Conservation (phyloP, 2,329 filamentous ascomycete genomes). For the Aspergillus pseudonomiae region DNA sequence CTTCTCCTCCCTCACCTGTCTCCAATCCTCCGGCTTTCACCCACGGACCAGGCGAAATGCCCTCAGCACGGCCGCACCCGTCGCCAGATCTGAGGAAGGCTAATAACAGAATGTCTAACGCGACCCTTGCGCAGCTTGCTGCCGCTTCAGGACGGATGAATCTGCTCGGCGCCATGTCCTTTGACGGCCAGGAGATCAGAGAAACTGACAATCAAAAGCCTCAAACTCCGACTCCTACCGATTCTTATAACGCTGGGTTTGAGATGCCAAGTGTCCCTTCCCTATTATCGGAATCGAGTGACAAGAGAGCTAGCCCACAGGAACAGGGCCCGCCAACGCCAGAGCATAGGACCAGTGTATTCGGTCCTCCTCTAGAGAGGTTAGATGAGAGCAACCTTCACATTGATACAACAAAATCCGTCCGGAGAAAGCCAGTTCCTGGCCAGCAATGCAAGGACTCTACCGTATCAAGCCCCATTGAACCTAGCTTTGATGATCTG, state of each 20-base stretch:
- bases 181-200: constrained; percentile 42
- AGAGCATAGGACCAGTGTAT: constrained; percentile 17
- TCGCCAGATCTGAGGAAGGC: constrained; percentile 77
- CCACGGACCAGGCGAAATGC: constrained; percentile 72
- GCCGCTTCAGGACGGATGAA: constrained; percentile 64
- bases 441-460: constrained; percentile 30
- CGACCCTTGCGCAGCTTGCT: constrained; percentile 78
- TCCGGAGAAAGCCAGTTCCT: constrained; percentile 58
- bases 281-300: constrained; percentile 6
- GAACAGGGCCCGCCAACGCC: constrained; percentile 25
- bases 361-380: constrained; percentile 12
- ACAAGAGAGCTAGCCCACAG: constrained; percentile 28
- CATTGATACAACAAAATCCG: constrained; percentile 48
- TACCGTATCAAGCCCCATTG: constrained; percentile 26
- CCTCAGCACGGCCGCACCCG: constrained; percentile 70
- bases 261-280: constrained; percentile 7
- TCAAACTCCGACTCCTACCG: constrained; percentile 44
- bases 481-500: constrained; percentile 46
- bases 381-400: constrained; percentile 19
- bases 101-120: constrained; percentile 80
- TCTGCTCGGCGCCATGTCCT: constrained; percentile 38
- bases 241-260: constrained; percentile 19
- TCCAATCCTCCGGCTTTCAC: constrained; percentile 76
- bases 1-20: constrained; percentile 74
- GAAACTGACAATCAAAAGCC: constrained; percentile 39